Percentiles rank a stretch among this genome's conserved stretches.
Conservation (phyloP, 352 stramenopile species). For the Aphanomyces invadans region DNA sequence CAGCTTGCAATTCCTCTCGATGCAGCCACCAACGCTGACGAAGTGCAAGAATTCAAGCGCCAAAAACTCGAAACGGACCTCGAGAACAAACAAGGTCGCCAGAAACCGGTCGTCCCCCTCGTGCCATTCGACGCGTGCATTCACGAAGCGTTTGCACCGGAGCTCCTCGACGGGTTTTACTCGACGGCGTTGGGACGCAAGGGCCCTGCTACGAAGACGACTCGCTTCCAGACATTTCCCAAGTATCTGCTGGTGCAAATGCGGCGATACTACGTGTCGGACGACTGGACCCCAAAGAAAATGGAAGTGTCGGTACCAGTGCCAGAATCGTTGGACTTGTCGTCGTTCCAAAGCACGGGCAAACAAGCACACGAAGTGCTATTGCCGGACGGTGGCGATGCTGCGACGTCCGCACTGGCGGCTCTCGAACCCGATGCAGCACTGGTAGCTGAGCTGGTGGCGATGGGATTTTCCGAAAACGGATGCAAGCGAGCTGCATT, state of each 20-base stretch:
- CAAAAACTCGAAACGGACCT: slow-evolving; percentile 67
- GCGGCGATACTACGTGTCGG: slow-evolving; percentile 92
- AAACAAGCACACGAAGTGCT: slow-evolving; percentile 82
- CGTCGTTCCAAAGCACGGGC: slow-evolving; percentile 44
- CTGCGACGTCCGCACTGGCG: slow-evolving; percentile 3
- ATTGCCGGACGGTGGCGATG: slow-evolving; percentile 61
- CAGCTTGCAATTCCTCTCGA: slow-evolving; percentile 85
- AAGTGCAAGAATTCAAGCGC: slow-evolving; percentile 82
- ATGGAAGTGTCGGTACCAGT: slow-evolving; percentile 96
- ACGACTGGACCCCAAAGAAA: slow-evolving; percentile 96
- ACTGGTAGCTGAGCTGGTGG: slow-evolving; percentile 92
- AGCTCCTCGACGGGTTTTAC: slow-evolving; percentile 89
- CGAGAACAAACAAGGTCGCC: no score
- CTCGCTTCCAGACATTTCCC: slow-evolving; percentile 92
- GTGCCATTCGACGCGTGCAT: slow-evolving; percentile 93
- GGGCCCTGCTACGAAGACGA: slow-evolving; percentile 64
- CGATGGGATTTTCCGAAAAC: slow-evolving; percentile 98
- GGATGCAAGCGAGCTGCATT: slow-evolving; percentile 93
- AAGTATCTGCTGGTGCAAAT: slow-evolving; percentile 96
- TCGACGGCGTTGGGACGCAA: slow-evolving; percentile 68
- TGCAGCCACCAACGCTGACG: slow-evolving; percentile 70
- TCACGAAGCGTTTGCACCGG: slow-evolving; percentile 84
- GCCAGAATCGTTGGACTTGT: slow-evolving; percentile 90
- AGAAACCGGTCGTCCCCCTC: slow-evolving; percentile 85
- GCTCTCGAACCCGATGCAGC: slow-evolving; percentile 65